A percentile compares a stretch with the other conserved stretches of the same genome.
These are phyloP conservation scores for Cyclotella baltica DNA, from an alignment of 108 stramenopile genomes.

Conservation along the genomic window DNA sequence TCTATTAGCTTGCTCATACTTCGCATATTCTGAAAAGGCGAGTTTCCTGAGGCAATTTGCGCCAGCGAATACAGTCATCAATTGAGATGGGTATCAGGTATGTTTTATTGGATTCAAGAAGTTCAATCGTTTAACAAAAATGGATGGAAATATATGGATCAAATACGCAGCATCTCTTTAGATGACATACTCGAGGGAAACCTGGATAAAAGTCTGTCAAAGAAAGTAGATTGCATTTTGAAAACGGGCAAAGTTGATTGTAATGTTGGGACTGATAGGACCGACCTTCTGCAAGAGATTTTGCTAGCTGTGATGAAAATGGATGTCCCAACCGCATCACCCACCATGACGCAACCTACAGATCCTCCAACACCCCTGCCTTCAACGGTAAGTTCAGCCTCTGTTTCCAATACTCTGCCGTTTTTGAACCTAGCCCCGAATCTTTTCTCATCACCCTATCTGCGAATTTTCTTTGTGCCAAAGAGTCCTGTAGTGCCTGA, in stretches of 20 bases:
- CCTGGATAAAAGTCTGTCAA: conserved; percentile 2
- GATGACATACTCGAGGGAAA: background rate
- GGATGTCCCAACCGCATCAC: conserved; percentile 25
- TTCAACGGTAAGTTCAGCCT: conserved; percentile 16
- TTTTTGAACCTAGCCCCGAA: no score
- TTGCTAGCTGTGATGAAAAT: conserved; percentile 8
- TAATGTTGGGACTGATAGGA: conserved; percentile 17
- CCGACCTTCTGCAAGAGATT: conserved; percentile 17
- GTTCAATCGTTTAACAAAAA: conserved; percentile 26
- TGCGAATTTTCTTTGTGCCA: background rate
- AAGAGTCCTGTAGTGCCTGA: conserved; percentile 8
- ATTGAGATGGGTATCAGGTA: conserved; percentile 34
- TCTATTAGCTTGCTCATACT: background rate
- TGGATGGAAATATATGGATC: conserved; percentile 28
- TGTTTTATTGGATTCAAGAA: conserved; percentile 42
- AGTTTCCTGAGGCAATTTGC: conserved; percentile 27
- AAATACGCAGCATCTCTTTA: conserved; percentile 7
- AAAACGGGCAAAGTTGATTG: conserved; percentile 36
- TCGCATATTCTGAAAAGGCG: background rate
- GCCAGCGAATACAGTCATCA: conserved; percentile 20
- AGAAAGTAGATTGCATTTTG: conserved; percentile 37
- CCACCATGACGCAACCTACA: conserved; percentile 31
- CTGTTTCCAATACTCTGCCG: no score
- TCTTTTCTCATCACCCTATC: no score
- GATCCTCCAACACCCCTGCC: conserved; percentile 17